These are phyloP conservation scores for Inga laurina DNA, from an alignment of 306 rosid genomes.

Conservation along the genomic window DNA sequence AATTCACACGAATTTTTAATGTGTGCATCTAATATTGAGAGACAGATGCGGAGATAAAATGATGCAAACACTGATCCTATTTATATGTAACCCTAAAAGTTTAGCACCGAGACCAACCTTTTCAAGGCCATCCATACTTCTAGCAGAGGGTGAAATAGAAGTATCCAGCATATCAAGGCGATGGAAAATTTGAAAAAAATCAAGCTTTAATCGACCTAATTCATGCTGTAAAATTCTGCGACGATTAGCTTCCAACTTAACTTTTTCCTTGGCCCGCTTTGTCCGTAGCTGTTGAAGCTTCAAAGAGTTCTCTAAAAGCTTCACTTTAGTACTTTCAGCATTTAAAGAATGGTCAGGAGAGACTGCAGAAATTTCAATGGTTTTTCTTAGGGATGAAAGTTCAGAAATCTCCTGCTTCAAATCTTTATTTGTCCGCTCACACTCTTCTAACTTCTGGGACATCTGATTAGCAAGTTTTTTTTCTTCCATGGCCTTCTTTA, in stretches of 20 bases:
- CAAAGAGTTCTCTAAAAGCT: conserved; percentile 61
- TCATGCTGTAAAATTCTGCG: conserved; percentile 48
- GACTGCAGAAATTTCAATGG: conserved; percentile 38
- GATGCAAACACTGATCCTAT: conserved; percentile 19
- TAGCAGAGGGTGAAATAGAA: conserved; percentile 43
- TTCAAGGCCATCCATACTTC: conserved; percentile 39
- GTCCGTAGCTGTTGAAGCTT: conserved; percentile 64
- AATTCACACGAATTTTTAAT: not conserved
- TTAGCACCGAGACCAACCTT: conserved; percentile 66
- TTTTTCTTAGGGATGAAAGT: conserved; percentile 48
- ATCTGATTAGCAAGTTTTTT: conserved; percentile 55
- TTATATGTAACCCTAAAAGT: conserved; percentile 23
- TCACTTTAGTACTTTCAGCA: conserved; percentile 45
- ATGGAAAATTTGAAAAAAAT: conserved; percentile 53
- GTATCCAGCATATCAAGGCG: conserved; percentile 60
- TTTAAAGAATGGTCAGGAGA: conserved; percentile 33
- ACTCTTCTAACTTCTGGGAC: conserved; percentile 55
- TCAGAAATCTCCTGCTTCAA: conserved; percentile 50
- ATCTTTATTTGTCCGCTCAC: conserved; percentile 49
- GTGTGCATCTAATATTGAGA: not conserved
- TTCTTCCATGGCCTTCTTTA: conserved; percentile 60
- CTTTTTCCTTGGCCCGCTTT: conserved; percentile 57
- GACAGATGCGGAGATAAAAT: not conserved
- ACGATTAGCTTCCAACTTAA: conserved; percentile 60
- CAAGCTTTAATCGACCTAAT: conserved; percentile 60